These are phyloP conservation scores for Haplosporangium sp. DNA, from an alignment of 371 early-diverging fungal genomes.

Conservation along the genomic window DNA sequence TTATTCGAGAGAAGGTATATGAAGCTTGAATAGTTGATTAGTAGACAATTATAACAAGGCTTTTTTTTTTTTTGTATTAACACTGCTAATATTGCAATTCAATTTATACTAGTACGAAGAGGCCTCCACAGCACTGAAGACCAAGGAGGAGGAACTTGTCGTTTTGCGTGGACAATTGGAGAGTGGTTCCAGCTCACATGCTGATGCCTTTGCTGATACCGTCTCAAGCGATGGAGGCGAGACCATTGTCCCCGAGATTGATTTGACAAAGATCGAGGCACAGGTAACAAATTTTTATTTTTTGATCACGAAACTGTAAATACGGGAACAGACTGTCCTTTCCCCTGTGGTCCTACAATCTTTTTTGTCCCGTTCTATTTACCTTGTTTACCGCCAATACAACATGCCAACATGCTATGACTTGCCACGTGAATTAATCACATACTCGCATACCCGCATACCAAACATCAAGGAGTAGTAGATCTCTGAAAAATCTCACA, in stretches of 20 bases:
- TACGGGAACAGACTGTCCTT: constrained; percentile 9
- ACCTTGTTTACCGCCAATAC: constrained; percentile 8
- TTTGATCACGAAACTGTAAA: constrained; percentile 11
- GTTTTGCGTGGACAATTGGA: constrained; percentile 43
- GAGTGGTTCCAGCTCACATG: constrained; percentile 28
- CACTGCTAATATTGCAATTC: neutral
- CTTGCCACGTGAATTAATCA: constrained; percentile 19
- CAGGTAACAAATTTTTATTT: constrained; percentile 29
- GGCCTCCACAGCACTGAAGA: constrained; percentile 31
- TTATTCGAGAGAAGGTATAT: constrained; percentile 43
- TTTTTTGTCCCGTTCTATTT: constrained; percentile 8
- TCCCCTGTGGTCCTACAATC: neutral
- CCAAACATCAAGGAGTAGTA: constrained; percentile 4
- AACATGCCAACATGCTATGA: constrained; percentile 11
- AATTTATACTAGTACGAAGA: constrained; percentile 35
- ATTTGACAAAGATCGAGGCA: constrained; percentile 50
- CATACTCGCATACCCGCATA: neutral
- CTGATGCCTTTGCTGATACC: constrained; percentile 39
- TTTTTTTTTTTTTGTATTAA: neutral
- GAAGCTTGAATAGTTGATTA: neutral
- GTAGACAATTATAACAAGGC: neutral
- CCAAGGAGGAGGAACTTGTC: constrained; percentile 45
- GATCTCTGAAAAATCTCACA: neutral
- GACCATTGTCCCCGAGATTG: constrained; percentile 51
- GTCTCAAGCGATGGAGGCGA: constrained; percentile 56